Evolutionary conservation across 768 basidiomycete genomes (phyloP), one percentile per base, ranked within the genome.

Genomic region (Nidularia pulvinata): DNA sequence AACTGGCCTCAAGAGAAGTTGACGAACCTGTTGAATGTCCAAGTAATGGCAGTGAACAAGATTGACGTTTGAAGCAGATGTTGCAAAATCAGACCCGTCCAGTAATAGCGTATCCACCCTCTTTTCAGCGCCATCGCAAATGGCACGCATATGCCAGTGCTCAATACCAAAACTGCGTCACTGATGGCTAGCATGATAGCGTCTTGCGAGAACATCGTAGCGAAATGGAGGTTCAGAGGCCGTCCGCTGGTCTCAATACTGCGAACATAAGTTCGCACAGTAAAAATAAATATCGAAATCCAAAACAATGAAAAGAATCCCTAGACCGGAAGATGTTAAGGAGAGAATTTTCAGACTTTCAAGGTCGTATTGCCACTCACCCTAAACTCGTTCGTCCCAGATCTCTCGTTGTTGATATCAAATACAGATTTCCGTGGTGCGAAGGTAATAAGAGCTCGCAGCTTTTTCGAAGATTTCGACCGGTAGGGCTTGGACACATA

Each of bases 251-350:
- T 76, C 65, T 94, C 88, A 58, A 89, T 84, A 65, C 86, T 86
- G 49, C 78, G 80, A 50, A 93, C 74, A 69, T 91, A 93, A 3
- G 90, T 91, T 59, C 87, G 80, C 39, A 94, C 65, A 9, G 87
- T 82, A 64, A 93, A 86, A 48, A 96, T 80, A 61, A 91, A 94
- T 58, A 95, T 83, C 19, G 88, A 88, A 52, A 91, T 85, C 86
- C 97, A 98, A 73, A 98, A 98, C 48, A 98, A 80, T 3, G 90
- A 84, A 70, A 94, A 98, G 76, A 98, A 98, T 1, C 96, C 96
- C 88, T 91, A 60, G 54, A 49, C 19, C 19, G 19, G 19, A 19
- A 1, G 1, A 19, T 19, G 19, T 19, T 19, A 19, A 19, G 19
- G 19, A 19, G 19, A 19, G 19, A 19, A 19, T 19, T 19, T 19